Conservation (phyloP, 2,329 filamentous ascomycete species). For the Fusarium robinianum region DNA sequence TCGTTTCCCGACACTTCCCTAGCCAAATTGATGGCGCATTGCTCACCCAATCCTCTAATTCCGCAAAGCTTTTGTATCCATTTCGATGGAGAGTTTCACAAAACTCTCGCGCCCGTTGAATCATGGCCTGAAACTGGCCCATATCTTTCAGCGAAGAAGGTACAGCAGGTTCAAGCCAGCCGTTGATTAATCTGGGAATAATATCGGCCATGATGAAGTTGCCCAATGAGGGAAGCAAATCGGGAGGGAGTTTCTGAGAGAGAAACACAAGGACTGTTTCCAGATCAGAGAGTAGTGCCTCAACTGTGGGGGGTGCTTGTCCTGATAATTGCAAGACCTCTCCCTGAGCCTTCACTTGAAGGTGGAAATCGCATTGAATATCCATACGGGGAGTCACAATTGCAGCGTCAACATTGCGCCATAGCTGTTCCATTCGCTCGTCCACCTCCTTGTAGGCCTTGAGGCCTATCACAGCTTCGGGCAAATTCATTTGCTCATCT, state of each 20-base stretch:
- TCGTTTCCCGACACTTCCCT: conserved; percentile 76
- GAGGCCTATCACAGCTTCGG: conserved; percentile 59
- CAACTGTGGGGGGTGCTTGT: conserved; percentile 50
- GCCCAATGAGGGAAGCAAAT: conserved; percentile 65
- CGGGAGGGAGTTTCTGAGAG: conserved; percentile 54
- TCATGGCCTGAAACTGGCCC: conserved; percentile 68
- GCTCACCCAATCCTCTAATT: conserved; percentile 78
- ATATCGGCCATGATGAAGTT: conserved; percentile 71
- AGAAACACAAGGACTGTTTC: conserved; percentile 57
- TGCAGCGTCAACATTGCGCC: conserved; percentile 64
- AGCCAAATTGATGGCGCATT: conserved; percentile 85
- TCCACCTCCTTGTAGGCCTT: conserved; percentile 65
- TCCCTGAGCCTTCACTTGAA: conserved; percentile 48
- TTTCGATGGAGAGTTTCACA: conserved; percentile 64
- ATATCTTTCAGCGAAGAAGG: conserved; percentile 76
- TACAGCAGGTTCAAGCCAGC: conserved; percentile 77
- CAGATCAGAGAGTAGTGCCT: conserved; percentile 59
- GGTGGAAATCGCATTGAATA: conserved; percentile 40
- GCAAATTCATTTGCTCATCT: conserved; percentile 58
- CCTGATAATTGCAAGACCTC: conserved; percentile 51
- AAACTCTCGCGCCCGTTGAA: conserved; percentile 68
- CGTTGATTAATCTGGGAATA: conserved; percentile 67
- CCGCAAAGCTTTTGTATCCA: conserved; percentile 64
- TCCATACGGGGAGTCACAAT: conserved; percentile 65
- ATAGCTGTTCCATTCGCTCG: conserved; percentile 62